Evolutionary conservation across 129 eudicot genomes (phyloP).

Genomic region (Rutidosis leptorrhynchoides): DNA sequence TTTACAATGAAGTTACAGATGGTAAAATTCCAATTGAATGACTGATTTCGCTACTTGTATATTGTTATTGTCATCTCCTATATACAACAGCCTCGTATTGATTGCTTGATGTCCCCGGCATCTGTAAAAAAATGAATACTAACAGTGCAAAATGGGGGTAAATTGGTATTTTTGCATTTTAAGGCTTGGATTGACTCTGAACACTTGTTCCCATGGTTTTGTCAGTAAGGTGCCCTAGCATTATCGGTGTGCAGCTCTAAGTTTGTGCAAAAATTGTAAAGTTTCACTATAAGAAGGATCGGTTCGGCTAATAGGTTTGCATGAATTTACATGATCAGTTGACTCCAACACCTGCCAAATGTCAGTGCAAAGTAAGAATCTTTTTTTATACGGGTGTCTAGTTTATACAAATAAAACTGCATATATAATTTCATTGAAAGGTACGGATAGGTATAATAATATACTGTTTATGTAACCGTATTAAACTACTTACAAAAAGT

Average conservation of each 20-base stretch:
- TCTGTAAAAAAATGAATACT: conserved; percentile 7
- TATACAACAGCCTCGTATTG: not conserved
- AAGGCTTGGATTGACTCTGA: not conserved
- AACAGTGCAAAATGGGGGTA: conserved; percentile 5
- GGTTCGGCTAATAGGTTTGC: conserved; percentile 72
- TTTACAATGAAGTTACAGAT: conserved; percentile 17
- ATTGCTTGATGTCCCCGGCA: conserved; percentile 1
- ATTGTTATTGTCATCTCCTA: conserved; percentile 10
- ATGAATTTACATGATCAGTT: conserved; percentile 92
- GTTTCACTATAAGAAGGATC: conserved; percentile 95
- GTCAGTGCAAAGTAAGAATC: too few relatives aligned
- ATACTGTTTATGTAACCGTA: not conserved
- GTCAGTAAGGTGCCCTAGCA: not conserved
- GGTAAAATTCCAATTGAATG: conserved; percentile 12
- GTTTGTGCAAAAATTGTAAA: conserved; percentile 64
- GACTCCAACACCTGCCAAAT: conserved; percentile 83
- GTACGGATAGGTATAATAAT: too few relatives aligned
- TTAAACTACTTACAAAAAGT: too few relatives aligned
- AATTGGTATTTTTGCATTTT: not conserved
- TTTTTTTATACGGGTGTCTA: too few relatives aligned
- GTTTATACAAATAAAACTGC: too few relatives aligned
- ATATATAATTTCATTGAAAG: too few relatives aligned
- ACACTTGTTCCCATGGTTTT: not conserved
- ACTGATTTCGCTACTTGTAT: not conserved
- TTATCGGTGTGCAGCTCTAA: conserved; percentile 48